Base-by-base conservation (phyloP, 805 yeast genomes). In the Candida chilensis region DNA sequence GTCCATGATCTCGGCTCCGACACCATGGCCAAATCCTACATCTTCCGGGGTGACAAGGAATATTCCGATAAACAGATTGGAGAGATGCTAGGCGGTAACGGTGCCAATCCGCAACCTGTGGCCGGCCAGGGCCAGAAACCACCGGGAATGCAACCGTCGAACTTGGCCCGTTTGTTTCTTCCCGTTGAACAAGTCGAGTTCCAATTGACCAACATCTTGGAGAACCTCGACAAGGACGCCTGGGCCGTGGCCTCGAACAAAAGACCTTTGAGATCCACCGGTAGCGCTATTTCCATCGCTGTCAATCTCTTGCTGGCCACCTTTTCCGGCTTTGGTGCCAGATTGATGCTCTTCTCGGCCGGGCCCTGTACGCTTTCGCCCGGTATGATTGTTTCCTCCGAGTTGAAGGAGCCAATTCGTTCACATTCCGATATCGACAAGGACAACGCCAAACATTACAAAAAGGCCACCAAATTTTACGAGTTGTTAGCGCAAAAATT, bases 331-430 rank as follows among this genome's bases (percentile, higher is more conserved):
- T 74, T 78, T 42, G 95, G 96, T 30, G 87, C 94, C 11, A 77
- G 96, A 52, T 69, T 92, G 43, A 78, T 86, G 65, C 65, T 92
- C 36, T 92, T 92, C 48, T 77, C 95, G 24, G 94, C 90, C 32
- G 99, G 98, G 38, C 94, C 96, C 29, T 79, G 96, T 52, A 92
- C 98, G 27, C 77, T 82, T 49, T 82, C 81, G 27, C 97, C 99
- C 9, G 99, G 99, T 44, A 64, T 84, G 52, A 86, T 92, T 41
- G 99, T 92, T 17, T 85, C 90, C 27, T 76, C 80, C 16, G 92
- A 87, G 54, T 70, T 92, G 52, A 83, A 84, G 52, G 98, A 92
- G 57, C 96, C 98, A 29, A 82, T 92, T 45, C 77, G 99, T 65
- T 92, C 98, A 6, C 99, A 92, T 59, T 85, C 83, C 48, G 98